Base-by-base conservation (phyloP, 2,329 filamentous ascomycete genomes). In the Fusarium humuli region DNA sequence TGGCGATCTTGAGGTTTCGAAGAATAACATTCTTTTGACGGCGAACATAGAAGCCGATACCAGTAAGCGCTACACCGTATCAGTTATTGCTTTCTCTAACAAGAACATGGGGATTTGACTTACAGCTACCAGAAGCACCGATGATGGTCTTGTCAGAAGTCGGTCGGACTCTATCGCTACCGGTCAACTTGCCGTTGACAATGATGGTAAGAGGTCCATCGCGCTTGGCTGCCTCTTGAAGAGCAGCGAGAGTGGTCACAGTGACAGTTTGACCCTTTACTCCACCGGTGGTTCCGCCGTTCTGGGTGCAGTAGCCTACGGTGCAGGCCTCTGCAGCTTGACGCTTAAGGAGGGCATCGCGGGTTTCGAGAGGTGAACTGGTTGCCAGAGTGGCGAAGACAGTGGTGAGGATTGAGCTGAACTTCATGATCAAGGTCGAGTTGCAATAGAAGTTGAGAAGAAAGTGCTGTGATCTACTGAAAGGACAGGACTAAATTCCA, bases 1-100 rank as follows among this genome's bases (percentile, higher is more conserved):
- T 86, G 65, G 83, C 78, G 68, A 90, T 87, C 69, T 84, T 85
- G 64, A 91, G 75, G 81, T 91, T 91, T 29, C 88, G 84, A 61
- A 91, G 78, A 72, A 91, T 90, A 62, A 91, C 86, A 73, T 91
- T 91, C 61, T 78, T 81, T 34, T 81, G 80, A 18, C 80, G 79
- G 66, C 84, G 83, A 76, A 90, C 81, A 54, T 85, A 83, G 57
- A 89, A 77, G 20, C 87, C 87, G 55, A 85, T 76, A 30, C 85
- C 83, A 32, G 75, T 82, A 61, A 84, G 72, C 71, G 81, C 78
- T 67, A 42, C 44, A 23, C 40, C 54, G 2, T 23, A 25, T 63
- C 11, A 74, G 58, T 12, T 45, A 4, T 53, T 12, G 22, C 7
- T 8, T 1, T 7, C 9, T 13, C 12, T 9, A 4, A 16, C 1